Evolutionary conservation across 2,329 filamentous ascomycete genomes (phyloP).

Genomic region (Fusarium caatingaense): DNA sequence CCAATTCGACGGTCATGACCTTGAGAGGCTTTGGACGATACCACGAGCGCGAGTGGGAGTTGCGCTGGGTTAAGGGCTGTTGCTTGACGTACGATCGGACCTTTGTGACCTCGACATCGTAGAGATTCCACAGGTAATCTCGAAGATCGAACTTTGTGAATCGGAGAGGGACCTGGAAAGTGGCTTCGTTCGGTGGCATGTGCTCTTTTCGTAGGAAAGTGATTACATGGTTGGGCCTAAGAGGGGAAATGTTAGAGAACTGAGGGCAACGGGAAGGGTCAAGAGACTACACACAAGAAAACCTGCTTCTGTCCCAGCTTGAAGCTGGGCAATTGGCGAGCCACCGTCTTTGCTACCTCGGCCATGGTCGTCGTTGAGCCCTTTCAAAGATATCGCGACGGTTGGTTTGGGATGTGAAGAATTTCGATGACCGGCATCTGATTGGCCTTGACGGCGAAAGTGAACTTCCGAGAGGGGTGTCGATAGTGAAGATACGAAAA

Average conservation of each 20-base stretch:
- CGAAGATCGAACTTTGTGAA: conserved; percentile 97
- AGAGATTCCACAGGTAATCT: conserved; percentile 91
- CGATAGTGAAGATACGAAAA: background rate
- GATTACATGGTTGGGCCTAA: conserved; percentile 83
- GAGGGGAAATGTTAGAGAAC: conserved; percentile 13
- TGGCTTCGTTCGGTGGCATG: conserved; percentile 82
- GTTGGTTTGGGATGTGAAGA: conserved; percentile 45
- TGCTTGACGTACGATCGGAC: conserved; percentile 84
- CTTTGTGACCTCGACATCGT: conserved; percentile 76
- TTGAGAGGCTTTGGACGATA: conserved; percentile 81
- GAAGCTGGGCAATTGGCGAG: conserved; percentile 57
- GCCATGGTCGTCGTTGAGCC: conserved; percentile 52
- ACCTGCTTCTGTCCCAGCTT: conserved; percentile 65
- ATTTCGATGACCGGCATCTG: conserved; percentile 46
- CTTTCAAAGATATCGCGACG: conserved; percentile 40
- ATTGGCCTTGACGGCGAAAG: conserved; percentile 46
- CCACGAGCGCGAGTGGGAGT: conserved; percentile 64
- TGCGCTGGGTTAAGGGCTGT: conserved; percentile 65
- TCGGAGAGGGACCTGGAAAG: conserved; percentile 88
- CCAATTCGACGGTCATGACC: conserved; percentile 94
- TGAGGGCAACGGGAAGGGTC: background rate
- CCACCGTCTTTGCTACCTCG: conserved; percentile 53
- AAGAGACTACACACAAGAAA: conserved; percentile 60
- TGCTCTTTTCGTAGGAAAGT: conserved; percentile 78
- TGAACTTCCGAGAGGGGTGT: conserved; percentile 45